phyloP scores from a whole-genome alignment of 2,329 filamentous ascomycete genomes.

The Fusarium ramigenum region DNA sequence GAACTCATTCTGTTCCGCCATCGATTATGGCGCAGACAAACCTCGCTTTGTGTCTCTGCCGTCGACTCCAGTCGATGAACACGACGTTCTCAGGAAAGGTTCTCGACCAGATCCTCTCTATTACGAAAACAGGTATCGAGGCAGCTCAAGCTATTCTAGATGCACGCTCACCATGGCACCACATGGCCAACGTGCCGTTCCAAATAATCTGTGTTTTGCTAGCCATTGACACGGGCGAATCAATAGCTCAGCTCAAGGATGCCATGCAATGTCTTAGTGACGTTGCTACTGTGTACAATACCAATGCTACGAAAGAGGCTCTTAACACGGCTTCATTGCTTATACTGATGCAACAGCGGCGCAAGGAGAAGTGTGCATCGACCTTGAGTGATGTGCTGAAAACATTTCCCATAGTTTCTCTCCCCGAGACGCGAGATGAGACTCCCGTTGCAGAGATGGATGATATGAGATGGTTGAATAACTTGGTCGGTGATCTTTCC shows the following conservation, averaged over 20 bases:
- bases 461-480: slow-evolving; percentile 51
- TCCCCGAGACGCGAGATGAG: slow-evolving; percentile 11
- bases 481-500: slow-evolving; percentile 55
- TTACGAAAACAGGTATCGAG: slow-evolving; percentile 56
- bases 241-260: slow-evolving; percentile 57
- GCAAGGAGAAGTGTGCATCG: slow-evolving; percentile 56
- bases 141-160: slow-evolving; percentile 58
- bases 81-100: slow-evolving; percentile 54
- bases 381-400: slow-evolving; percentile 52
- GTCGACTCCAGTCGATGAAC: slow-evolving; percentile 62
- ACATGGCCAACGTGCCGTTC: slow-evolving; percentile 68
- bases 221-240: slow-evolving; percentile 62
- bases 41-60: slow-evolving; percentile 63
- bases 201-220: slow-evolving; percentile 65
- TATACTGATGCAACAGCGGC: slow-evolving; percentile 60
- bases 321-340: slow-evolving; percentile 64
- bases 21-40: slow-evolving; percentile 63
- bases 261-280: slow-evolving; percentile 59
- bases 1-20: slow-evolving; percentile 52
- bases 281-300: slow-evolving; percentile 56
- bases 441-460: slow-evolving; percentile 15
- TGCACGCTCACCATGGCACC: slow-evolving; percentile 63
- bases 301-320: slow-evolving; percentile 60
- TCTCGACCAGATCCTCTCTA: slow-evolving; percentile 57
- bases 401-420: slow-evolving; percentile 42